Base-by-base conservation (phyloP, 257 asterid species). In the Lycium ferocissimum region DNA sequence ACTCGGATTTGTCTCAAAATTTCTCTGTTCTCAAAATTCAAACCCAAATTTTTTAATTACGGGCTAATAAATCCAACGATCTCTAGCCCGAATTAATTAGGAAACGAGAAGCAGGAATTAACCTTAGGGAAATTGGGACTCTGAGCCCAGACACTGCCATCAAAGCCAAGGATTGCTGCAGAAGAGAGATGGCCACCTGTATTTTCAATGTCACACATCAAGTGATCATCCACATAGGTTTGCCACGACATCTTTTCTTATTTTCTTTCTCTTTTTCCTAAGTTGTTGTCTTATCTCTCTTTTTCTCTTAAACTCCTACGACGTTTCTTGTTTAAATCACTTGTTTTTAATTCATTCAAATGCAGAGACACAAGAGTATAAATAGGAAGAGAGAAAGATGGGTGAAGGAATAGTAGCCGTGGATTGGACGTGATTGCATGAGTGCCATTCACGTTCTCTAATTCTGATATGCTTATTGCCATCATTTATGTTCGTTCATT, bases 161-260 rank as follows among this genome's bases (percentile, higher is more conserved):
- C 94, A 80, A 83, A 92, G 53, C 94, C 93, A 75, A 92, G 82
- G 86, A 92, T 92, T 79, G 94, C 94, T 0, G 94, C 91, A 20
- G 93, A 81, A 62, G 92, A 11, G 65, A 92, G 93, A 84, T 83
- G 88, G 87, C 59, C 85, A 79, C 92, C 94, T 2, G 87, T 59
- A 26, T 92, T 92, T 63, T 92, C 95, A 73, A 92, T 86, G 8
- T 90, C 95, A 13, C 92, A 89, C 95, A 92, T 90, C 89, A 92
- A 86, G 26, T 92, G 93, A 1, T 92, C 95, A 59, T 92, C 93
- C 0, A 92, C 95, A 14, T 92, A 90, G 2, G 91, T 87, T 86
- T 92, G 95, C 95, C 92, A 92, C 88, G 95, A 92, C 95, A 92
- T 69, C 51, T 69, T 69, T 67, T n/a, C 1, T 35, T 66, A 0